Conservation (phyloP, 305 asterid genomes). For the Fraxinus greggii region DNA sequence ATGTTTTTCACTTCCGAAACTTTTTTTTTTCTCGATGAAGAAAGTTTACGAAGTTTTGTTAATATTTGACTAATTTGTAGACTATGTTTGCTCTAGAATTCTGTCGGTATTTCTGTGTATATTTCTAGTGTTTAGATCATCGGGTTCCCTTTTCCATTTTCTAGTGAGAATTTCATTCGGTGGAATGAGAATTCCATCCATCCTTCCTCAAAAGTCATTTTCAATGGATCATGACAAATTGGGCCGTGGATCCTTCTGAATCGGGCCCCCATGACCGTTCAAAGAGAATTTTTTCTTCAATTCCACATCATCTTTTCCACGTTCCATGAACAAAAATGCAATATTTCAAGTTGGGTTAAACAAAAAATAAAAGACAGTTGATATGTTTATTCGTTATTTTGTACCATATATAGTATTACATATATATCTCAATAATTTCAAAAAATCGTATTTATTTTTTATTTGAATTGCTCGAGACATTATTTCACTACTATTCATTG, state of each 20-base stretch:
- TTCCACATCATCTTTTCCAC: not conserved
- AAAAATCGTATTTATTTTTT: not conserved
- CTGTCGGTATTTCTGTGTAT: not conserved
- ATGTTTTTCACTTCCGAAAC: not conserved
- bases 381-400: not conserved
- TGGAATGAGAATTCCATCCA: too few relatives aligned
- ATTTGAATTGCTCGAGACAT: not conserved
- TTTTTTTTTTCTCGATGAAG: not conserved
- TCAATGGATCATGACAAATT: constrained; percentile 23
- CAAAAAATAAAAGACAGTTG: too few relatives aligned
- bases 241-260: constrained; percentile 16
- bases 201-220: too few relatives aligned
- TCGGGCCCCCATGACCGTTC: constrained; percentile 24
- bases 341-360: not conserved
- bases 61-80: too few relatives aligned
- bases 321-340: not conserved
- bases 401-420: too few relatives aligned
- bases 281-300: not conserved
- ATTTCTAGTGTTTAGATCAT: not conserved
- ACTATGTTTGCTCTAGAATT: not conserved
- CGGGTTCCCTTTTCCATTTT: too few relatives aligned
- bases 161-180: too few relatives aligned
- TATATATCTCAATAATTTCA: not conserved
- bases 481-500: not conserved
- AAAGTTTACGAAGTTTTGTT: not conserved